A percentile compares a stretch with the other conserved stretches of the same genome.
These are phyloP conservation scores for Boletus sp. DNA, from an alignment of 1,284 basidiomycete genomes.

Conservation along the genomic window DNA sequence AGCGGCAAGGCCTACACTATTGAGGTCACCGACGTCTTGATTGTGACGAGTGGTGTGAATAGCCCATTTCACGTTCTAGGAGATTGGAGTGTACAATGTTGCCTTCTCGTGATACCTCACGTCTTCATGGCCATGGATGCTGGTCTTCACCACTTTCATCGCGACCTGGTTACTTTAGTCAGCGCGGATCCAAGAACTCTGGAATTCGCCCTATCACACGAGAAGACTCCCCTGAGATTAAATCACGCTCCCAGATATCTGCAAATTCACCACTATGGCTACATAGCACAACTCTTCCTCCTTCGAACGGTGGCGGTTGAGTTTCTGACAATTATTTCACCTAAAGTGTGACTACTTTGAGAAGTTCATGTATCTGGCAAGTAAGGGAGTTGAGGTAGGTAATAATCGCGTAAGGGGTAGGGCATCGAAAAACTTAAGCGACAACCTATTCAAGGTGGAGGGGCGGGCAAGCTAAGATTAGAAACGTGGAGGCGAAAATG, in stretches of 20 bases:
- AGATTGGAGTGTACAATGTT: background rate
- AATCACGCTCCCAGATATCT: constrained; percentile 30
- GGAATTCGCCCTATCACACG: constrained; percentile 7
- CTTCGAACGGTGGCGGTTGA: constrained; percentile 10
- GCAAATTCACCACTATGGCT: constrained; percentile 15
- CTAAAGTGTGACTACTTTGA: too few species aligned
- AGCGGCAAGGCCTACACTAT: constrained; percentile 20
- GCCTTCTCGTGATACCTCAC: constrained; percentile 16
- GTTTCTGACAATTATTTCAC: constrained; percentile 14
- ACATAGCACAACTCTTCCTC: constrained; percentile 13
- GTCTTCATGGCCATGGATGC: background rate
- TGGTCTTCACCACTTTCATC: constrained; percentile 22
- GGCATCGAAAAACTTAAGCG: too few species aligned
- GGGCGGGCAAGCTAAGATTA: too few species aligned
- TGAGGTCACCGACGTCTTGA: constrained; percentile 25
- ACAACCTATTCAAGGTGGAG: too few species aligned
- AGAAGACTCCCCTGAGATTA: constrained; percentile 7
- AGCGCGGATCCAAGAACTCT: background rate
- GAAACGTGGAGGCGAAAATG: too few species aligned
- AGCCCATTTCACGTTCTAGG: background rate
- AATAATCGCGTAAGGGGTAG: too few species aligned
- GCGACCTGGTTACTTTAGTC: constrained; percentile 18
- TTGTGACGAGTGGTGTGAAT: constrained; percentile 12
- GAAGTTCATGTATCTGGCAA: too few species aligned
- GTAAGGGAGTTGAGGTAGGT: too few species aligned